A percentile compares a stretch with the other conserved stretches of the same genome.
Evolutionary conservation across 257 asterid genomes (phyloP).

Genomic region (Nicotiana tabacum): DNA sequence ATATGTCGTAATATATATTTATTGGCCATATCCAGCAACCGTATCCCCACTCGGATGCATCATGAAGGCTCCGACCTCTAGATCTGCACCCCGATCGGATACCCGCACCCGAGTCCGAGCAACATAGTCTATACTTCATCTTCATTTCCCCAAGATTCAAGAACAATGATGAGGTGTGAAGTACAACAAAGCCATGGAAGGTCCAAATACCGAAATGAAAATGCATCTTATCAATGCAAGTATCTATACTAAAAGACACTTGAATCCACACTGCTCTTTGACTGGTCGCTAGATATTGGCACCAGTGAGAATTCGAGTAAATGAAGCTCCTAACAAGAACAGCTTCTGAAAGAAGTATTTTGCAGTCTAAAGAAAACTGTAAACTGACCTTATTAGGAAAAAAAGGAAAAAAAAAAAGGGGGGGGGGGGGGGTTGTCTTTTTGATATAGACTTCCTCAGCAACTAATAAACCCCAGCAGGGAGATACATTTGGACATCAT

Average conservation of each 20-base stretch:
- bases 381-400: neutral
- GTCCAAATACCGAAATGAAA: neutral
- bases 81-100: too few species aligned
- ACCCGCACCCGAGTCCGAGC: too few species aligned
- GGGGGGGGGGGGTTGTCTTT: neutral
- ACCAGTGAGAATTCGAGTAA: neutral
- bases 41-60: too few species aligned
- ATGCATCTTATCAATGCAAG: neutral
- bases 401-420: neutral
- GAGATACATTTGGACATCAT: neutral
- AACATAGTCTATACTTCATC: neutral
- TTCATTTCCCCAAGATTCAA: neutral
- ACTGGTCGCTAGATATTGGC: neutral
- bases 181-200: neutral
- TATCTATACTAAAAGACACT: neutral
- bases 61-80: too few species aligned
- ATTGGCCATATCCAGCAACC: too few species aligned
- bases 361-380: neutral
- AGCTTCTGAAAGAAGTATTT: neutral
- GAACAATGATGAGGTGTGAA: neutral
- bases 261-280: neutral
- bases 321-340: neutral
- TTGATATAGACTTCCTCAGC: neutral
- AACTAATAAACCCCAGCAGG: neutral
- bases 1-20: too few species aligned